Conservation (phyloP, 495 filamentous ascomycete species). For the Neurospora sp. region DNA sequence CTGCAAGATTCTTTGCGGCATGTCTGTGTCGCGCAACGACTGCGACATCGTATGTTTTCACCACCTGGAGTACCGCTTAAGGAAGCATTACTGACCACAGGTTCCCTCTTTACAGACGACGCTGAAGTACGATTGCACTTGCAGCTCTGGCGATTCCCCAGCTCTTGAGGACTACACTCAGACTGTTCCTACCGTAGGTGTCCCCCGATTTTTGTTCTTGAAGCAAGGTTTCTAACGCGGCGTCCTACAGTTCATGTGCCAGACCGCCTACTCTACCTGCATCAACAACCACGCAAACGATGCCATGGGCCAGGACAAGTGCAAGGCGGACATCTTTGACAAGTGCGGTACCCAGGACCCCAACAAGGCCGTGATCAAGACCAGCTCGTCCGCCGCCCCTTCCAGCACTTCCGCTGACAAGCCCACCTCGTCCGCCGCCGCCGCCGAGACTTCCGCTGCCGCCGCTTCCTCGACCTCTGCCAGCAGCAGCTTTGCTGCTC, state of each 20-base stretch:
- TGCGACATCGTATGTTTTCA: constrained; percentile 21
- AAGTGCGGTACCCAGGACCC: constrained; percentile 27
- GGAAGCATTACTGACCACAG: constrained; percentile 1
- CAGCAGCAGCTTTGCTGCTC: constrained; percentile 7
- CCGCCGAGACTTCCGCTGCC: constrained; percentile 1
- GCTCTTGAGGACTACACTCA: constrained; percentile 27
- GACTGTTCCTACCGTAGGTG: constrained; percentile 25
- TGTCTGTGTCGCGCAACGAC: constrained; percentile 8
- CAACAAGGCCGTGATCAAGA: constrained; percentile 12
- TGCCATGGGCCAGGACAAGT: constrained; percentile 18
- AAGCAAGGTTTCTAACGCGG: background rate
- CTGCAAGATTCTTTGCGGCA: constrained; percentile 23
- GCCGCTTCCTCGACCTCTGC: constrained; percentile 1
- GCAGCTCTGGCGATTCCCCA: constrained; percentile 24
- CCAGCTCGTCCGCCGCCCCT: background rate
- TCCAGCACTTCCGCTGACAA: constrained; percentile 5
- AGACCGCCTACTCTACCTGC: constrained; percentile 21
- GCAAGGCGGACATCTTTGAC: constrained; percentile 22
- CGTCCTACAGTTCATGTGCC: constrained; percentile 21
- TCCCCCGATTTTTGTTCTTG: background rate
- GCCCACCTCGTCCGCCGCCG: background rate
- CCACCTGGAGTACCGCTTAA: background rate
- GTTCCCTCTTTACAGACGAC: constrained; percentile 9
- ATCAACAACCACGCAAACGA: constrained; percentile 14
- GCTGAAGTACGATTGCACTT: constrained; percentile 20